Evolutionary conservation across 805 yeast species (phyloP), one percentile per base, ranked within the genome.

Genomic region (Peterozyma toletana): DNA sequence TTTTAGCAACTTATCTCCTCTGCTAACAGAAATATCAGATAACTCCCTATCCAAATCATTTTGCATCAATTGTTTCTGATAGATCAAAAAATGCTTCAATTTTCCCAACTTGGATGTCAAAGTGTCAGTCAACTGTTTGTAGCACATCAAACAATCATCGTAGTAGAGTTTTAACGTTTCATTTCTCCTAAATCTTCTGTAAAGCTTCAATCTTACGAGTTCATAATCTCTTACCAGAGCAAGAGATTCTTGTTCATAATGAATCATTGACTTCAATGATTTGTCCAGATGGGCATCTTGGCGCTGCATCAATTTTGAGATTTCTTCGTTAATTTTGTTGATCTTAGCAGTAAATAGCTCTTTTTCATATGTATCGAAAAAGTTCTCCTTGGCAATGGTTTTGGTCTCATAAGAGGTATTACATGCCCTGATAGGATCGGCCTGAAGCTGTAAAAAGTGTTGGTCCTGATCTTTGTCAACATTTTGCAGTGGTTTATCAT

Each of bases 131-230:
- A 39, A 33, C 11, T 33, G 31, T 13, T 36, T 33, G 31, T 39
- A 44, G 10, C 39, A 18, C 11, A 13, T n/a, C 17, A 44, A 15
- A 7, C 33, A 27, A 18, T 44, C 43, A 18, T 39, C 35, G 14
- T 37, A 40, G 17, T 37, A 44, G 18, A 44, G 37, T 29, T 35
- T 39, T 13, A 33, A 29, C 16, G 37, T 44, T 30, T 44, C 43
- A 27, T 39, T 37, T 33, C 35, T 17, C 27, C 39, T 40, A 27
- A 36, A 44, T 15, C 11, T 37, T n/a, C 30, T 21, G 14, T 11
- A 35, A 31, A 37, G 21, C 11, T 29, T 27, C 15, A 36, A 27
- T 15, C 38, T 36, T 11, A 37, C 9, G 13, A 39, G 29, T 33
- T 44, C 38, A 30, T 37, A 44, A 29, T 44, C 46, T n/a, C 43